Evolutionary conservation across 108 stramenopile genomes (phyloP).

Genomic region (Skeletonema menzelii): DNA sequence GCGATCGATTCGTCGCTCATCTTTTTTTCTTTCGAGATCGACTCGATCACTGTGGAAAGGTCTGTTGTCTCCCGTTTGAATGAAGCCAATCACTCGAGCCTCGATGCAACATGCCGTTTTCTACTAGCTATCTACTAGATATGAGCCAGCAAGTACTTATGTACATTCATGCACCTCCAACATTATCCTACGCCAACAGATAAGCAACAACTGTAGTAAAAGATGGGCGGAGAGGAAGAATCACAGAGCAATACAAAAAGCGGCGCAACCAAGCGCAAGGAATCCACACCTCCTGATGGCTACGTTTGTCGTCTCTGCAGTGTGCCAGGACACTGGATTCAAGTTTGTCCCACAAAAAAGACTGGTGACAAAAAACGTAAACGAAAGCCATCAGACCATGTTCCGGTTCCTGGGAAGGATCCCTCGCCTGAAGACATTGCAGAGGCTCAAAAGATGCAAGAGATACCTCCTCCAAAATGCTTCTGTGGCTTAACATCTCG

Average conservation of each 20-base stretch:
- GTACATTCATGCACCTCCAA: too few species aligned
- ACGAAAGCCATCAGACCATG: constrained; percentile 48
- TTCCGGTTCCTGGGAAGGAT: constrained; percentile 66
- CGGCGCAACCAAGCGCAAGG: constrained; percentile 35
- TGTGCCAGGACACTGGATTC: constrained; percentile 73
- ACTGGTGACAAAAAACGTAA: constrained; percentile 48
- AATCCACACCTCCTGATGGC: constrained; percentile 61
- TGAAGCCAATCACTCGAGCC: too few species aligned
- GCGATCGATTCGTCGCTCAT: too few species aligned
- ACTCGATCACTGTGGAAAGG: too few species aligned
- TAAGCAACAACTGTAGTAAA: not conserved
- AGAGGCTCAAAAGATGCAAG: constrained; percentile 54
- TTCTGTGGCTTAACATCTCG: constrained; percentile 69
- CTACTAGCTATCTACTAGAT: too few species aligned
- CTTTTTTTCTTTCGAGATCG: too few species aligned
- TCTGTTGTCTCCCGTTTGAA: too few species aligned
- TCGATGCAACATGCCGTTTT: too few species aligned
- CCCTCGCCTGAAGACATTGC: constrained; percentile 70
- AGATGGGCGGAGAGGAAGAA: constrained; percentile 19
- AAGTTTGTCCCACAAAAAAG: constrained; percentile 64
- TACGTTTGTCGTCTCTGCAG: constrained; percentile 69
- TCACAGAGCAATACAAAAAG: not conserved
- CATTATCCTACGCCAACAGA: too few species aligned
- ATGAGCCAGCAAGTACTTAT: too few species aligned
- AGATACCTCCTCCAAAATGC: constrained; percentile 63